Conservation (phyloP, 2,329 filamentous ascomycete species). For the Aspergillus hortae region DNA sequence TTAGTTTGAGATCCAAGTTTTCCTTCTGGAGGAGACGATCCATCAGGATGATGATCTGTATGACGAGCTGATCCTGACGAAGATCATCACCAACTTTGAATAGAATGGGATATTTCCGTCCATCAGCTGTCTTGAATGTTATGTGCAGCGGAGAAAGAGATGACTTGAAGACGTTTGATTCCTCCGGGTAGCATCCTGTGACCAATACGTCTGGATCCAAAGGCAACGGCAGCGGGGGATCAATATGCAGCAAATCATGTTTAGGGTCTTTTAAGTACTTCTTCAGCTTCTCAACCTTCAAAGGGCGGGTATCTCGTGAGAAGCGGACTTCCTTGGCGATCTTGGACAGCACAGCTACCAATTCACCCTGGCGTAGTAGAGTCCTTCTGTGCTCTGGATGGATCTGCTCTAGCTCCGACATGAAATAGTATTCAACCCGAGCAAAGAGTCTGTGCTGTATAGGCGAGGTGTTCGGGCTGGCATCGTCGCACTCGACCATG, state of each 20-base stretch:
- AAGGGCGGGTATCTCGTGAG: slow-evolving; percentile 70
- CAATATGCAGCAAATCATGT: slow-evolving; percentile 79
- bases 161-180: slow-evolving; percentile 92
- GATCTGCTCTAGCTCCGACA: slow-evolving; percentile 75
- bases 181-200: slow-evolving; percentile 74
- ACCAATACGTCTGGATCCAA: slow-evolving; percentile 81
- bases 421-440: slow-evolving; percentile 93
- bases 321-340: slow-evolving; percentile 85
- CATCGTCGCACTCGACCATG: slow-evolving; percentile 93
- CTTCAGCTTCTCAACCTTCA: slow-evolving; percentile 82
- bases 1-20: slow-evolving; percentile 90
- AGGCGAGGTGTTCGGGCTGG: slow-evolving; percentile 67
- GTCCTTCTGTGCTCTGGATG: slow-evolving; percentile 72
- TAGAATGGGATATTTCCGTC: slow-evolving; percentile 80
- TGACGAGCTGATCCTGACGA: slow-evolving; percentile 93
- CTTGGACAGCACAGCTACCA: slow-evolving; percentile 81
- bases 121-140: slow-evolving; percentile 77
- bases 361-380: slow-evolving; percentile 80
- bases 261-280: slow-evolving; percentile 81
- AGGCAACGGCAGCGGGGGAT: slow-evolving; percentile 81
- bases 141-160: slow-evolving; percentile 87
- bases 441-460: slow-evolving; percentile 82
- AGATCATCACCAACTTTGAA: slow-evolving; percentile 98
- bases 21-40: slow-evolving; percentile 93
- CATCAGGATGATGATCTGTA: slow-evolving; percentile 97